Evolutionary conservation across 2,329 filamentous ascomycete species (phyloP).

Genomic region (Fusarium pseudograminearum): DNA sequence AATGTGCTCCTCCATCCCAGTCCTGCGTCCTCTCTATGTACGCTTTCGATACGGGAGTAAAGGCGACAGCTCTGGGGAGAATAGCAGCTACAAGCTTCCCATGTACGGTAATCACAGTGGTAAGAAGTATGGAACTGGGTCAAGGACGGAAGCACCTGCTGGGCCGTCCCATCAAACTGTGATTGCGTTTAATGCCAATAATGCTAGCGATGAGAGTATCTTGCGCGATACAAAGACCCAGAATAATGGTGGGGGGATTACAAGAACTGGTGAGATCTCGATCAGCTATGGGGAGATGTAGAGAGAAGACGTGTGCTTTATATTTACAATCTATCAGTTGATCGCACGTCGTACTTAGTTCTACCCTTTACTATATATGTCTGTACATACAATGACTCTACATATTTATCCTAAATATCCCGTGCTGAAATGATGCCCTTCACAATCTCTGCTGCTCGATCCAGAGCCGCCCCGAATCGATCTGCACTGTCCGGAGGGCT

Average conservation of each 20-base stretch:
- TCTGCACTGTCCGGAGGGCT: not conserved
- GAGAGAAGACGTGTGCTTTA: not conserved
- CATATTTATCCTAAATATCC: not conserved
- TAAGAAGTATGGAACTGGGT: constrained; percentile 13
- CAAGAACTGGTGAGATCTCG: constrained; percentile 23
- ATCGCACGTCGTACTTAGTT: too few relatives aligned
- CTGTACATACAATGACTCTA: rapidly evolving
- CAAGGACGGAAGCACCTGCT: not conserved
- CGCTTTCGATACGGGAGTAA: constrained; percentile 29
- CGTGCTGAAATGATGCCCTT: not conserved
- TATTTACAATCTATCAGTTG: too few relatives aligned
- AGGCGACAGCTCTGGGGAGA: constrained; percentile 5
- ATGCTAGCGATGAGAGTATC: constrained; percentile 35
- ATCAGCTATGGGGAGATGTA: constrained; percentile 12
- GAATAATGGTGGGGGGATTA: constrained; percentile 9
- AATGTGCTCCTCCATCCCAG: constrained; percentile 32
- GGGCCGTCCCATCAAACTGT: not conserved
- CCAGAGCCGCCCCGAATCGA: not conserved
- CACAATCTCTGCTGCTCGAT: constrained; percentile 5
- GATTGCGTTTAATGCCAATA: constrained; percentile 15
- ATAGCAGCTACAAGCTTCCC: constrained; percentile 17
- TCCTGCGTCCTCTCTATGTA: constrained; percentile 25
- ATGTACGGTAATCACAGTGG: constrained; percentile 28
- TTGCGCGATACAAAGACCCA: constrained; percentile 18
- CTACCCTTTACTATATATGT: not conserved